These are phyloP conservation scores for Didymella keratinophila DNA, from an alignment of 2,329 filamentous ascomycete genomes.

Conservation along the genomic window DNA sequence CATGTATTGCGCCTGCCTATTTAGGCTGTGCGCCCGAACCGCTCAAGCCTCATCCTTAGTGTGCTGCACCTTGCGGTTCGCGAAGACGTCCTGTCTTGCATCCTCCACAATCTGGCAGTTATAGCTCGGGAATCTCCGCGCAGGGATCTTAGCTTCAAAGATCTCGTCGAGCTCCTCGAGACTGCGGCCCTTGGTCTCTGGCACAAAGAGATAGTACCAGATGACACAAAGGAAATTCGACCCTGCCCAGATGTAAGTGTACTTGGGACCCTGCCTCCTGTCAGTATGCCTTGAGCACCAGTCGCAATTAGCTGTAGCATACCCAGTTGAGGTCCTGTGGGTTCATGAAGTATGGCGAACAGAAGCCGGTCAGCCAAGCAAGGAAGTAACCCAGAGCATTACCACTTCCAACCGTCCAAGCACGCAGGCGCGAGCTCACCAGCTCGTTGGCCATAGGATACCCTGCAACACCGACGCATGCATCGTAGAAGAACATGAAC, in stretches of 20 bases:
- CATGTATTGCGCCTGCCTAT: background rate
- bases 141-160: constrained; percentile 34
- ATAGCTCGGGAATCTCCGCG: constrained; percentile 34
- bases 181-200: constrained; percentile 51
- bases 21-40: background rate
- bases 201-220: constrained; percentile 68
- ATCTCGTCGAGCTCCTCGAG: constrained; percentile 43
- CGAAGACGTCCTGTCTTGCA: constrained; percentile 28
- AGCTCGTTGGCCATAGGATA: constrained; percentile 44
- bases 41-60: background rate
- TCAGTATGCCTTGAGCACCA: background rate
- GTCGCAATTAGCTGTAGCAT: constrained; percentile 25
- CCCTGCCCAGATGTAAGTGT: constrained; percentile 38
- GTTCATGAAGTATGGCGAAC: constrained; percentile 53
- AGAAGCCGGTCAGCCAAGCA: constrained; percentile 48
- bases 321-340: constrained; percentile 49
- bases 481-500: constrained; percentile 50
- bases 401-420: constrained; percentile 48
- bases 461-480: constrained; percentile 43
- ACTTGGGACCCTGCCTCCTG: constrained; percentile 30
- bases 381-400: constrained; percentile 48
- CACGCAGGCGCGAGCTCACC: constrained; percentile 45
- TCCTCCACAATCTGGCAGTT: constrained; percentile 34
- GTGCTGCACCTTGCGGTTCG: background rate
- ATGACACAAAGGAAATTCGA: constrained; percentile 57